Evolutionary conservation across 2,329 filamentous ascomycete genomes (phyloP), one percentile per base, ranked within the genome.

Genomic region (Talaromyces marneffei): DNA sequence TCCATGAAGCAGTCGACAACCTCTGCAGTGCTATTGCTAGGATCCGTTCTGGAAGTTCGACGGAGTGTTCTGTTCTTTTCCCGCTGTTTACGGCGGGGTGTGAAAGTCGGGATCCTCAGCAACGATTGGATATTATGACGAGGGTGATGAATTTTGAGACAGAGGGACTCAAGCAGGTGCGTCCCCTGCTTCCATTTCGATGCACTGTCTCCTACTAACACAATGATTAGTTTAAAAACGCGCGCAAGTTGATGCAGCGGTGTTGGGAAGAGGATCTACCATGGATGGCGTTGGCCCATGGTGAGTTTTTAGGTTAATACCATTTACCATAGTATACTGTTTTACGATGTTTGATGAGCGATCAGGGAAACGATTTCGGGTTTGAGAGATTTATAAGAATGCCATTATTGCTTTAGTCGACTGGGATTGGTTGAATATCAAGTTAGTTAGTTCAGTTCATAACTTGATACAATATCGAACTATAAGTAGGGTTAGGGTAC

Each of bases 71-170:
- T 68, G 77, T 90, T 18, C 73, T 94, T 40, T 92, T 94, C 65
- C 90, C 91, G 0, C 86, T 94, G 76, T 94, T 94, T 73, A 90
- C 89, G 1, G 90, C 90, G 1, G 91, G 90, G 0, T 92, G 89
- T 66, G 89, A 94, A 71, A 85, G 86, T 0, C 77, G 77, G 60
- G 82, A 86, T 54, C 68, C 78, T 35, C 74, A 74, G 2, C 83
- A 88, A 66, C 79, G 86, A 55, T 75, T 77, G 25, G 80, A 84
- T 68, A 84, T 93, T 39, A 77, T 90, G 68, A 82, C 85, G 66
- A 80, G 90, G 53, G 80, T 94, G 69, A 79, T 80, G 70, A 82
- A 82, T 18, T 83, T 91, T 1, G 89, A 93, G 75, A 84, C 82
- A 4, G 87, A 87, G 65, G 90, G 90, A 4, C 87, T 93, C 84